phyloP scores from a whole-genome alignment of 495 filamentous ascomycete species.

The Aspergillus panamensis region DNA sequence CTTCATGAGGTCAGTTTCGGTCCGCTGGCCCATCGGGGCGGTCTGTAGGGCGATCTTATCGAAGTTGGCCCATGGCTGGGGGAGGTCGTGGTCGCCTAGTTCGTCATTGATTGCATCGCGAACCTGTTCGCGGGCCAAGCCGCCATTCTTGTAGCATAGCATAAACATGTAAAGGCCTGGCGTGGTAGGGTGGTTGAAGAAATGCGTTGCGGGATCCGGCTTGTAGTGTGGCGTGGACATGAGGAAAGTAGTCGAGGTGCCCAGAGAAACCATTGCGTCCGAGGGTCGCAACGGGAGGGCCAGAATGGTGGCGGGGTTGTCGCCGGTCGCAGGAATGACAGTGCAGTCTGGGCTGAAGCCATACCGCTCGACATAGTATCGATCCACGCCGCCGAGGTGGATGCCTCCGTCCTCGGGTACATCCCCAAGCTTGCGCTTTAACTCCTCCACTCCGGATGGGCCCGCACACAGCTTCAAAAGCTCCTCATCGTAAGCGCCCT shows the following conservation, averaged over 20 bases:
- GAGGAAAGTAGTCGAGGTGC: slow-evolving; percentile 93
- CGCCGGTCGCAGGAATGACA: slow-evolving; percentile 84
- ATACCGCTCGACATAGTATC: slow-evolving; percentile 74
- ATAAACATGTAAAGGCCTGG: slow-evolving; percentile 92
- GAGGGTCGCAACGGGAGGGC: slow-evolving; percentile 78
- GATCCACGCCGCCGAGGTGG: slow-evolving; percentile 66
- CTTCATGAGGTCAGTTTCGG: slow-evolving; percentile 58
- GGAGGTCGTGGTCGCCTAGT: slow-evolving; percentile 29
- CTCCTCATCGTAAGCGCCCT: slow-evolving; percentile 65
- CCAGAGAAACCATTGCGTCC: slow-evolving; percentile 90
- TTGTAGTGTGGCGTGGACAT: slow-evolving; percentile 91
- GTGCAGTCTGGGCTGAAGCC: slow-evolving; percentile 71
- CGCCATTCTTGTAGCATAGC: slow-evolving; percentile 99
- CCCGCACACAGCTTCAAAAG: slow-evolving; percentile 77
- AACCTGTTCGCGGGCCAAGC: slow-evolving; percentile 83
- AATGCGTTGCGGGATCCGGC: slow-evolving; percentile 81
- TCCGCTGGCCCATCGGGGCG: slow-evolving; percentile 60
- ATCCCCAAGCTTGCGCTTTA: slow-evolving; percentile 74
- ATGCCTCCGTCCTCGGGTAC: slow-evolving; percentile 78
- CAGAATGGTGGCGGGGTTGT: slow-evolving; percentile 94
- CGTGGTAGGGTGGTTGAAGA: slow-evolving; percentile 86
- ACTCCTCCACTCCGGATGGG: slow-evolving; percentile 57
- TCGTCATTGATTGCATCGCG: slow-evolving; percentile 63
- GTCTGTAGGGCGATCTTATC: slow-evolving; percentile 63
- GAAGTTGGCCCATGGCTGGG: slow-evolving; percentile 71